Percentiles rank a stretch among this genome's conserved stretches.
These are phyloP conservation scores for Zancudomyces culisetae DNA, from an alignment of 371 early-diverging fungal genomes.

Conservation along the genomic window DNA sequence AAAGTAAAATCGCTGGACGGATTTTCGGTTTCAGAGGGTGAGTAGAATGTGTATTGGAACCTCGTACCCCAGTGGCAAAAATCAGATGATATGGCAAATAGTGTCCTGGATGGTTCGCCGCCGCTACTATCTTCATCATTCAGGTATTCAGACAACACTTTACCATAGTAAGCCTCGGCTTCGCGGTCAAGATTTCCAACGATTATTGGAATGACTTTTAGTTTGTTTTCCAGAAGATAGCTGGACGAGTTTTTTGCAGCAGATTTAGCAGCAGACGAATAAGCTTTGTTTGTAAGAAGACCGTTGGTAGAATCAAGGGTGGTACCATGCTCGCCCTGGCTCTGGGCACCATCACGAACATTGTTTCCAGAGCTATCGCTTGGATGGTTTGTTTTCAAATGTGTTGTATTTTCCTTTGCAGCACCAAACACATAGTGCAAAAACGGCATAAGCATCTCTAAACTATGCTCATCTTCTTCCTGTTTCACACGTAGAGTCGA, in stretches of 20 bases:
- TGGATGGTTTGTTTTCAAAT: no score
- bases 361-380: no score
- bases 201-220: slow-evolving; percentile 67
- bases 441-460: slow-evolving; percentile 91
- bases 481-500: slow-evolving; percentile 30
- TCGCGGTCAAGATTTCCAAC: slow-evolving; percentile 46
- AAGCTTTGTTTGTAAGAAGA: no score
- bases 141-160: no score
- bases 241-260: no score
- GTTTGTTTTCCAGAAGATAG: slow-evolving; percentile 25
- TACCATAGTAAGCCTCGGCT: slow-evolving; percentile 42
- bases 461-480: slow-evolving; percentile 86
- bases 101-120: slow-evolving; percentile 36
- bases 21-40: slow-evolving; percentile 14
- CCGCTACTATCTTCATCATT: no score
- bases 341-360: no score
- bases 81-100: slow-evolving; percentile 83
- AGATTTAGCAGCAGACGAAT: no score
- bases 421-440: slow-evolving; percentile 55
- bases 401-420: no score
- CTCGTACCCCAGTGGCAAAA: slow-evolving; percentile 86
- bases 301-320: no score
- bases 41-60: slow-evolving; percentile 43
- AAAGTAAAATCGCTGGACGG: slow-evolving; percentile 4
- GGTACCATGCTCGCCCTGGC: no score